phyloP scores from a whole-genome alignment of 768 basidiomycete species.

The Hygrocybe coccinea region DNA sequence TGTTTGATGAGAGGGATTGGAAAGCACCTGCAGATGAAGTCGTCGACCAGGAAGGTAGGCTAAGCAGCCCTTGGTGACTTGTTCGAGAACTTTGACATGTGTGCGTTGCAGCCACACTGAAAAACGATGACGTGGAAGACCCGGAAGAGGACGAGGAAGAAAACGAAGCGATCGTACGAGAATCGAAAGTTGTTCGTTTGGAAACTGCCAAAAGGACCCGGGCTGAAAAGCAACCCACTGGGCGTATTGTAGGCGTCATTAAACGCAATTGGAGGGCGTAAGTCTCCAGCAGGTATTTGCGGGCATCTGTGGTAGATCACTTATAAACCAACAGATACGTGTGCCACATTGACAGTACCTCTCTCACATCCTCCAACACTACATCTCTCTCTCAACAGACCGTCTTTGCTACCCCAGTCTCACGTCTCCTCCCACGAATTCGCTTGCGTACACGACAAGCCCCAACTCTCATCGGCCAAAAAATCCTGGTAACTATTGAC shows the following conservation, averaged over 20 bases:
- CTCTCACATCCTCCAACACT: constrained; percentile 70
- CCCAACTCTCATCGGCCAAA: constrained; percentile 79
- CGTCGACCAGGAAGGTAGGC: constrained; percentile 83
- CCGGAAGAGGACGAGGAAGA: constrained; percentile 53
- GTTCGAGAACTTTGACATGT: neutral
- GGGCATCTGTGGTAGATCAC: constrained; percentile 1
- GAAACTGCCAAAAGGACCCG: constrained; percentile 31
- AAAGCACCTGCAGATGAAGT: constrained; percentile 89
- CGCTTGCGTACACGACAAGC: constrained; percentile 94
- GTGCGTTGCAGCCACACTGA: constrained; percentile 58
- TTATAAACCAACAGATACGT: constrained; percentile 57
- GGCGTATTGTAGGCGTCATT: constrained; percentile 83
- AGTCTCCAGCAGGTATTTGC: constrained; percentile 29
- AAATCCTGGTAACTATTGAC: constrained; percentile 94
- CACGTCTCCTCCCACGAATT: constrained; percentile 87
- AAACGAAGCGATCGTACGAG: constrained; percentile 36
- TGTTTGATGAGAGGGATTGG: constrained; percentile 87
- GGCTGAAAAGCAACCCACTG: constrained; percentile 82
- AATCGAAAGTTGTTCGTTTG: constrained; percentile 39
- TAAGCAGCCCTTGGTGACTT: neutral
- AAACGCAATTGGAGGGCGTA: constrained; percentile 96
- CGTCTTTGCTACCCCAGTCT: constrained; percentile 91
- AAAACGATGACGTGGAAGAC: constrained; percentile 82
- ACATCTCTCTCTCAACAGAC: constrained; percentile 85
- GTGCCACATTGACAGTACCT: constrained; percentile 89